A percentile compares a stretch with the other conserved stretches of the same genome.
These are phyloP conservation scores for Fusarium setosum DNA, from an alignment of 2,329 filamentous ascomycete species.

Conservation along the genomic window DNA sequence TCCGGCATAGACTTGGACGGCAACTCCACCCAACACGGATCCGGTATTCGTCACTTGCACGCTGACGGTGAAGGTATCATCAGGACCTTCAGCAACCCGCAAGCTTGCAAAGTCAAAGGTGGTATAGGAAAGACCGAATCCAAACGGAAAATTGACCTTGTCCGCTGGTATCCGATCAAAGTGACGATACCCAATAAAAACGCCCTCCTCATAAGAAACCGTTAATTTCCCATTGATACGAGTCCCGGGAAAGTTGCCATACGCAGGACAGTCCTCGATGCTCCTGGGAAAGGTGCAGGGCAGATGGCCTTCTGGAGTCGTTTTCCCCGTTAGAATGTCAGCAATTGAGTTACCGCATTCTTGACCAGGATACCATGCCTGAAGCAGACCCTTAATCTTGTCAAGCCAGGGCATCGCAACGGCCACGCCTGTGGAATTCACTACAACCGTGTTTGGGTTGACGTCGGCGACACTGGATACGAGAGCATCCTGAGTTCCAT, in stretches of 20 bases:
- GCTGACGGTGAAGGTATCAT: too few relatives aligned
- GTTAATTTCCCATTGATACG: too few relatives aligned
- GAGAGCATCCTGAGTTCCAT: constrained; percentile 67
- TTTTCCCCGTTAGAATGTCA: constrained; percentile 59
- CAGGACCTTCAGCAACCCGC: too few relatives aligned
- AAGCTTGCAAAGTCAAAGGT: too few relatives aligned
- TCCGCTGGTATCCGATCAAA: not conserved
- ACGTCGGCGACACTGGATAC: constrained; percentile 64
- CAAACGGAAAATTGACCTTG: too few relatives aligned
- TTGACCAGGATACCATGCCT: constrained; percentile 74
- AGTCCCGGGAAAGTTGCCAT: not conserved
- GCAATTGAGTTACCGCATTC: constrained; percentile 74
- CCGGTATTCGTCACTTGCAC: too few relatives aligned
- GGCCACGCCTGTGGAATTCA: constrained; percentile 72
- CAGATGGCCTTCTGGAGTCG: not conserved
- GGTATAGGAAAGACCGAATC: too few relatives aligned
- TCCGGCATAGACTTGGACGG: too few relatives aligned
- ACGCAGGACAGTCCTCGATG: not conserved
- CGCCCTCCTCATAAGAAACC: not conserved
- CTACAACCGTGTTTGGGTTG: constrained; percentile 68
- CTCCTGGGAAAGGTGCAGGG: not conserved
- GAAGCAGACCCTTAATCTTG: constrained; percentile 67
- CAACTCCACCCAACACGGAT: too few relatives aligned
- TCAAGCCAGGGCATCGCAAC: constrained; percentile 65
- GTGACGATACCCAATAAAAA: not conserved